Percentiles rank a stretch among this genome's conserved stretches.
phyloP scores from a whole-genome alignment of 1,284 basidiomycete species.

The Bondarzewia mesenterica region DNA sequence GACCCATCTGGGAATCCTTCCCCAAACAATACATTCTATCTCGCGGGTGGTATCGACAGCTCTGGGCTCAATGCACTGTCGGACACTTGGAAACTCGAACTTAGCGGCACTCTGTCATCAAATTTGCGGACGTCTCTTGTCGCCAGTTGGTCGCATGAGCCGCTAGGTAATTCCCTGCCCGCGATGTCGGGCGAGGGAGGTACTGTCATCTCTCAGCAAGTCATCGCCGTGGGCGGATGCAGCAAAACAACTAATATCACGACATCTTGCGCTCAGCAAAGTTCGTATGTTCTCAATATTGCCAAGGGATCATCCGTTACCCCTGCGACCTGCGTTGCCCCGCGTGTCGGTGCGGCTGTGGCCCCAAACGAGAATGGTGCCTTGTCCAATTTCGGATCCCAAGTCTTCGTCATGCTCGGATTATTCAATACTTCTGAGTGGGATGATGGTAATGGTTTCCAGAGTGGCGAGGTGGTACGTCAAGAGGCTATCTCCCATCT shows the following conservation, averaged over 20 bases:
- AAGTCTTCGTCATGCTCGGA: conserved; percentile 63
- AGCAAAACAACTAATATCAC: conserved; percentile 30
- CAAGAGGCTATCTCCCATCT: background rate
- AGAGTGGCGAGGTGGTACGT: conserved; percentile 64
- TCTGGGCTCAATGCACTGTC: conserved; percentile 40
- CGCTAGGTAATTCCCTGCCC: conserved; percentile 24
- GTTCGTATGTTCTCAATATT: conserved; percentile 47
- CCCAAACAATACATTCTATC: conserved; percentile 60
- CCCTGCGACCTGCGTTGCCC: conserved; percentile 54
- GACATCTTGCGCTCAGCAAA: conserved; percentile 45
- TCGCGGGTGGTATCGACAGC: conserved; percentile 54
- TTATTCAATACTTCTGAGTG: conserved; percentile 54
- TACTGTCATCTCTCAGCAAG: conserved; percentile 40
- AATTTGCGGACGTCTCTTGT: conserved; percentile 43
- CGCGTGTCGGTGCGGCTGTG: conserved; percentile 52
- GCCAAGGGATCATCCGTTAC: conserved; percentile 26
- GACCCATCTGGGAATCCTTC: conserved; percentile 29
- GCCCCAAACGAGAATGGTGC: conserved; percentile 51
- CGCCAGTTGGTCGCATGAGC: conserved; percentile 51
- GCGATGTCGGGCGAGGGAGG: conserved; percentile 41
- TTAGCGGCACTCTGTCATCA: conserved; percentile 62
- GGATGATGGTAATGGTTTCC: conserved; percentile 53
- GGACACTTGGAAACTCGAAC: conserved; percentile 58
- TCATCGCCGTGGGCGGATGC: conserved; percentile 60
- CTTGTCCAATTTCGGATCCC: conserved; percentile 48